Conservation (phyloP, 1,284 basidiomycete species). For the Pyrrhoderma noxium region DNA sequence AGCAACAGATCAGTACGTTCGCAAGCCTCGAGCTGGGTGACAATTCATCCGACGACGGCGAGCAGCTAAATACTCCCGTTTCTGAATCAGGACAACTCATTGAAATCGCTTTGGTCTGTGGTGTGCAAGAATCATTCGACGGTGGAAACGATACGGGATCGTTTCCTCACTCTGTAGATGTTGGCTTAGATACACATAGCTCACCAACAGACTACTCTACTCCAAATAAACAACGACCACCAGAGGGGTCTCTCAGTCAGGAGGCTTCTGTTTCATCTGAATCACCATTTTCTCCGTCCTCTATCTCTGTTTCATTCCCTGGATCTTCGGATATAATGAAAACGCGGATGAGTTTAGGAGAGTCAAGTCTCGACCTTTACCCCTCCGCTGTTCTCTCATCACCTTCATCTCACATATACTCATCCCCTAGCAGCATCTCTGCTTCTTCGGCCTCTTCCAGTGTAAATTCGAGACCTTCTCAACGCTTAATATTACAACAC, state of each 20-base stretch:
- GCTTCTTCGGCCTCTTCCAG: too few relatives aligned
- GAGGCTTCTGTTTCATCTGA: background rate
- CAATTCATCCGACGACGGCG: slow-evolving; percentile 15
- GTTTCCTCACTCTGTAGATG: too few relatives aligned
- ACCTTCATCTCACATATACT: background rate
- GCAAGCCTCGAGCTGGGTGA: slow-evolving; percentile 8
- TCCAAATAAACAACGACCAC: background rate
- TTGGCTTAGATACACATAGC: too few relatives aligned
- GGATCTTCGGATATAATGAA: too few relatives aligned
- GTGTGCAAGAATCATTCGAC: slow-evolving; percentile 1
- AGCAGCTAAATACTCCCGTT: slow-evolving; percentile 12
- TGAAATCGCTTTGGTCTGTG: slow-evolving; percentile 8
- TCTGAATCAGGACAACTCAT: slow-evolving; percentile 13
- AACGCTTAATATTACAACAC: too few relatives aligned
- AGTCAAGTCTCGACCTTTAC: background rate
- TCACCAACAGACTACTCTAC: background rate
- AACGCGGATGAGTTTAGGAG: background rate
- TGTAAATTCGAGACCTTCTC: too few relatives aligned
- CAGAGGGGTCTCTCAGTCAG: background rate
- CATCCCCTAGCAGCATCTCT: background rate
- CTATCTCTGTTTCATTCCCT: too few relatives aligned
- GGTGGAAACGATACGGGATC: too few relatives aligned
- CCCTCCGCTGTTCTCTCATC: background rate
- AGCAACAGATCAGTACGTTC: background rate
- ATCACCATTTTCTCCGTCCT: background rate